Conservation (phyloP, 495 filamentous ascomycete genomes). For the Penicillium angulare region DNA sequence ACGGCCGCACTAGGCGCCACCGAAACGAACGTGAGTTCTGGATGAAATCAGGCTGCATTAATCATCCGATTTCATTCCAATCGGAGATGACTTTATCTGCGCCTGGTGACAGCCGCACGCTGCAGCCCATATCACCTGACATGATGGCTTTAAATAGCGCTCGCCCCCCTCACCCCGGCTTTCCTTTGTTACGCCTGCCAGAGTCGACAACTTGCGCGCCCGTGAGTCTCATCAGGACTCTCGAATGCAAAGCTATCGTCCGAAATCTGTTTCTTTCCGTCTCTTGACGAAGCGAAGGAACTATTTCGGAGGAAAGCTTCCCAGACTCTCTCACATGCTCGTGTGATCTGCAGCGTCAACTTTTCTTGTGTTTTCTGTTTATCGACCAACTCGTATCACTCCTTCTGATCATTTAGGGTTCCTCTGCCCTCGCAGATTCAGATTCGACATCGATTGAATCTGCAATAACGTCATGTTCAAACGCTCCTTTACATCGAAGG, state of each 20-base stretch:
- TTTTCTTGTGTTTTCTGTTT: constrained; percentile 18
- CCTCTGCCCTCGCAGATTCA: constrained; percentile 11
- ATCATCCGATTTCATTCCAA: not conserved
- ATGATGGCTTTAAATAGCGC: constrained; percentile 28
- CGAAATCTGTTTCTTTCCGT: constrained; percentile 17
- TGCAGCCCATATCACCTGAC: constrained; percentile 33
- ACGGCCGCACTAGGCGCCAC: constrained; percentile 12
- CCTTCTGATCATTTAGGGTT: constrained; percentile 27
- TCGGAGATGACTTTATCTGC: not conserved
- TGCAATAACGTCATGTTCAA: constrained; percentile 69
- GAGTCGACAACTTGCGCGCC: constrained; percentile 39
- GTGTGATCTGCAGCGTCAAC: constrained; percentile 38
- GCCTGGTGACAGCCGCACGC: not conserved
- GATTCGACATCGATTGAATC: constrained; percentile 18
- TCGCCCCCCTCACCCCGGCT: constrained; percentile 13
- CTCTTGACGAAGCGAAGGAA: constrained; percentile 27
- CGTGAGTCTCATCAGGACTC: constrained; percentile 28
- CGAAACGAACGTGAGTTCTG: constrained; percentile 6
- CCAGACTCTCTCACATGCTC: constrained; percentile 36
- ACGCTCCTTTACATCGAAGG: constrained; percentile 66
- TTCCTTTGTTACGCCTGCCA: constrained; percentile 31
- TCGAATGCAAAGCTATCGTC: constrained; percentile 31
- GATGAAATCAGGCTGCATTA: constrained; percentile 6
- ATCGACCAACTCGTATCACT: constrained; percentile 39
- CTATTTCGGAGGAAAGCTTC: constrained; percentile 34